Base-by-base conservation (phyloP, 495 filamentous ascomycete species). In the Neurospora terricola region DNA sequence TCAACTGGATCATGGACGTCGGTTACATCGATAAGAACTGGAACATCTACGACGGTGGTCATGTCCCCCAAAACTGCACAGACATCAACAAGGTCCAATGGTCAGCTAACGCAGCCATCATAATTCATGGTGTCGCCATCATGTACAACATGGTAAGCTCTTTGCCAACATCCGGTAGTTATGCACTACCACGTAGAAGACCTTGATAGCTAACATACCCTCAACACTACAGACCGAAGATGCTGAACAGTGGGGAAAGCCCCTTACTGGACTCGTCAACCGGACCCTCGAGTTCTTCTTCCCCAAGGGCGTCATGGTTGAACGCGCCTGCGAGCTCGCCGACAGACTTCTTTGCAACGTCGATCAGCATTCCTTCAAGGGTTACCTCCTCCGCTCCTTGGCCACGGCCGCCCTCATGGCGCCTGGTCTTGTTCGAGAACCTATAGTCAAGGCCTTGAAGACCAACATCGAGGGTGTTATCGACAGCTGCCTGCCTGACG, bases 341-440 rank as follows among this genome's bases (percentile, higher is more conserved):
- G 77, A 79, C 69, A 70, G 71, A 12, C 68, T 78, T 18, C 82
- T 83, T 5, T 94, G 93, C 83, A 89, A 92, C 76, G 85, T 87
- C 66, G 93, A 96, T 76, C 91, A 94, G 83, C 87, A 87, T 59
- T 93, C 91, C 21, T 97, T 95, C 88, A 97, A 96, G 81, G 92
- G 92, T n/a, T 96, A 94, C 83, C 86, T 95, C 54, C 84, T 92
- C 34, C 92, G 94, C 36, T 94, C 92, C 87, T 86, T 97, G 78
- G 91, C 89, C 9, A 84, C 86, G 1, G 86, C 87, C 11, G 90
- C 90, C 18, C 87, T 92, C 74, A 80, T 94, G 54, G 92, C 90
- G 0, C 93, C 94, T 4, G 23, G 6, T 18, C 91, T 88, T 78
- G 90, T 87, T 4, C 83, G 81, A 40, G 83, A 85, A 38, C 77